Conservation (phyloP, 768 basidiomycete species). For the Tephrocybe sp. region DNA sequence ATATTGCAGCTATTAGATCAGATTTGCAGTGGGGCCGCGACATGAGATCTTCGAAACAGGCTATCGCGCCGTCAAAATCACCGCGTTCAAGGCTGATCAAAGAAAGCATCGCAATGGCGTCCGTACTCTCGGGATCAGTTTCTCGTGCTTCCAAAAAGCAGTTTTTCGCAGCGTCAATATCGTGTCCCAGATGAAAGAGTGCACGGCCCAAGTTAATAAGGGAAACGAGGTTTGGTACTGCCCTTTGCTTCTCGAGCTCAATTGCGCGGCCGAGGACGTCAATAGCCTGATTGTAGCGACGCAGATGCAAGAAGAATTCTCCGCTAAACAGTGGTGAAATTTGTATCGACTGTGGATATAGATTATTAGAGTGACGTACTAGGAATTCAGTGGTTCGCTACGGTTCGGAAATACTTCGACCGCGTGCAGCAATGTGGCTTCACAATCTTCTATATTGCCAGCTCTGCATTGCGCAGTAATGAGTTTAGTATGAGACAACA, state of each 20-base stretch:
- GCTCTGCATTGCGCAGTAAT: slow-evolving; percentile 96
- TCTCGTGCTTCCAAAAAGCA: slow-evolving; percentile 84
- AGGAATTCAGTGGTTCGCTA: slow-evolving; percentile 92
- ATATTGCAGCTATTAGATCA: slow-evolving; percentile 76
- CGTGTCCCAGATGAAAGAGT: slow-evolving; percentile 92
- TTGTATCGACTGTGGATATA: neutral
- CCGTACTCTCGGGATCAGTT: slow-evolving; percentile 90
- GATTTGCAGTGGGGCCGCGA: slow-evolving; percentile 86
- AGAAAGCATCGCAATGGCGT: slow-evolving; percentile 91
- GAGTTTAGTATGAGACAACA: slow-evolving; percentile 95
- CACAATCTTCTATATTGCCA: slow-evolving; percentile 70
- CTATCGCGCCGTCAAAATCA: slow-evolving; percentile 79
- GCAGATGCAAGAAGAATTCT: slow-evolving; percentile 89
- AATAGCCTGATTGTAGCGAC: slow-evolving; percentile 80
- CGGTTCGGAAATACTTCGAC: slow-evolving; percentile 79
- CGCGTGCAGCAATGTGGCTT: slow-evolving; percentile 87
- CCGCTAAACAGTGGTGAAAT: slow-evolving; percentile 51
- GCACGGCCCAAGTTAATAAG: slow-evolving; percentile 98
- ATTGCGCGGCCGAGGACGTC: slow-evolving; percentile 91
- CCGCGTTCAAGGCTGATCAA: slow-evolving; percentile 89
- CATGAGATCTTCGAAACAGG: slow-evolving; percentile 80
- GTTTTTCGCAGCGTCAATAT: slow-evolving; percentile 75
- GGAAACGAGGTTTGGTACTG: slow-evolving; percentile 79
- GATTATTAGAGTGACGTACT: slow-evolving; percentile 48
- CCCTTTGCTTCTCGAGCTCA: slow-evolving; percentile 78